Evolutionary conservation across 192 early-diverging fungal species (phyloP), one percentile per base, ranked within the genome.

Genomic region (Spinellus fusiger): DNA sequence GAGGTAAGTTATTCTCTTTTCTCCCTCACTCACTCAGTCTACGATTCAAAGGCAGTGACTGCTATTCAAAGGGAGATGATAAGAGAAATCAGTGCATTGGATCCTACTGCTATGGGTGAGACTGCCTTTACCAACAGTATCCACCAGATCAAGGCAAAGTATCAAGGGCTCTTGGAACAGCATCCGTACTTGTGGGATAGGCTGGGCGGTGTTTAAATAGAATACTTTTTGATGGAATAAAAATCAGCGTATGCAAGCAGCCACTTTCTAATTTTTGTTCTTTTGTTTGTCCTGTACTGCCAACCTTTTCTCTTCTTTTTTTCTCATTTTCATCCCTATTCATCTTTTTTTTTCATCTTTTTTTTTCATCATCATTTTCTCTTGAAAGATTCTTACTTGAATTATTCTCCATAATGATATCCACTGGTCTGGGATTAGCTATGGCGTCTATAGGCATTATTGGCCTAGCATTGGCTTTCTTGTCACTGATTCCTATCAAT

Each of bases 401-500:
- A n/a, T n/a, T n/a, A n/a, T n/a, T n/a, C n/a, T n/a, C n/a, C n/a
- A n/a, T n/a, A 44, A 44, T 44, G 40, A 44, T 44, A n/a, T 35
- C 47, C 34, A 49, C 48, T 22, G 47, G 18, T 1, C 48, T 61
- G 22, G 59, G 59, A 22, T 16, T 61, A 26, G 3, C 18, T n/a
- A 31, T 61, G 28, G 32, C 47, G 2, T 52, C 49, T 34, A 33
- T 52, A 23, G 59, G 59, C 8, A 61, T 61, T 46, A 48, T 44
- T 37, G 59, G 59, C 1, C 47, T 61, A 35, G 59, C 49, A 1
- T 27, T 61, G 4, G 48, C 49, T 8, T 27, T 61, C 25, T 10
- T 61, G 3, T 51, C 59, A 5, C 25, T 61, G 1, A 23, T 61
- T 3, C 59, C 59, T 16, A 22, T 61, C 28, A 61, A 61, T 33